A percentile compares a stretch with the other conserved stretches of the same genome.
Conservation (phyloP, 2,329 filamentous ascomycete species). For the Lanzia echinophila region DNA sequence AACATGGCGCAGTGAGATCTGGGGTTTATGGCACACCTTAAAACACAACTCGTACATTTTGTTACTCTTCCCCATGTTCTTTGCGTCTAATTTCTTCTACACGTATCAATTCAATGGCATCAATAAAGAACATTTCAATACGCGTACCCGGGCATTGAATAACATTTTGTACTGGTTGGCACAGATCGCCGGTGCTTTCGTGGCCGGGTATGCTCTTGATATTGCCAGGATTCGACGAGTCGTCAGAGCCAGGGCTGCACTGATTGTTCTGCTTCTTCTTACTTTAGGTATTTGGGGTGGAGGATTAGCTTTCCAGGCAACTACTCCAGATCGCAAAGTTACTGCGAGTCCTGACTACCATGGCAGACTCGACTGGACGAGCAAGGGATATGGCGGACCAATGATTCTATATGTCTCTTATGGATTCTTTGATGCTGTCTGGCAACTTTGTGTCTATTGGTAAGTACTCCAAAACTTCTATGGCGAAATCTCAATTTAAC, state of each 20-base stretch:
- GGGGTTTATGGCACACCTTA: conserved; percentile 67
- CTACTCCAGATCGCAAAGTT: conserved; percentile 44
- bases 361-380: conserved; percentile 35
- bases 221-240: conserved; percentile 50
- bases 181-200: conserved; percentile 69
- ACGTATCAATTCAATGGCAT: conserved; percentile 70
- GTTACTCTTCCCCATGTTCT: conserved; percentile 71
- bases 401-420: conserved; percentile 87
- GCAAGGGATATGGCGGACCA: conserved; percentile 61
- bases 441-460: conserved; percentile 89
- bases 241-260: conserved; percentile 57
- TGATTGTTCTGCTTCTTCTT: conserved; percentile 53
- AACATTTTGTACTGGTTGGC: conserved; percentile 69
- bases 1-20: conserved; percentile 70
- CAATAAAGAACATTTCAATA: conserved; percentile 63
- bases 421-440: conserved; percentile 78
- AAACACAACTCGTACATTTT: conserved; percentile 63
- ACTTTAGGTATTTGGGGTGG: conserved; percentile 76
- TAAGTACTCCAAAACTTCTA: conserved; percentile 51
- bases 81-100: conserved; percentile 72
- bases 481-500: conserved; percentile 3
- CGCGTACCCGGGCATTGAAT: conserved; percentile 65
- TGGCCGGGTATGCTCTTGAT: conserved; percentile 68
- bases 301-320: conserved; percentile 69
- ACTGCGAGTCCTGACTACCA: conserved; percentile 35